Evolutionary conservation across 345 rosid species (phyloP).

Genomic region (Abelmoschus esculentus): DNA sequence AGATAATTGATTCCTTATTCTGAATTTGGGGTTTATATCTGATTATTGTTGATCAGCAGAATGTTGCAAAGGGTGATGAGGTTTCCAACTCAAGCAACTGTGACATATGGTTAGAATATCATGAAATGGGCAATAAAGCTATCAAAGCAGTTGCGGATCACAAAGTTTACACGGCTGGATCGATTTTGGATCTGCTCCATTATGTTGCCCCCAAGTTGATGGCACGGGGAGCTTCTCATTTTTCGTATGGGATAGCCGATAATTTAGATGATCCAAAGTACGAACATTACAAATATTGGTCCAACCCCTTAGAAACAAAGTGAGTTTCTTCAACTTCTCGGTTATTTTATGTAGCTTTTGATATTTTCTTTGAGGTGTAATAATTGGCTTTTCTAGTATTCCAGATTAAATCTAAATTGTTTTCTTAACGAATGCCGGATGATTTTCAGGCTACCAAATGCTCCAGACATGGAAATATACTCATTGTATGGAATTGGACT

Average conservation of each 20-base stretch:
- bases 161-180: slow-evolving; percentile 46
- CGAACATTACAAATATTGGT: slow-evolving; percentile 54
- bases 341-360: neutral
- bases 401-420: neutral
- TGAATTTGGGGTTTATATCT: neutral
- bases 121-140: slow-evolving; percentile 43
- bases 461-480: slow-evolving; percentile 69
- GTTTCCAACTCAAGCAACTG: slow-evolving; percentile 28
- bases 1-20: neutral
- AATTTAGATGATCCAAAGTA: slow-evolving; percentile 59
- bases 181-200: slow-evolving; percentile 48
- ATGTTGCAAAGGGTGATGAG: slow-evolving; percentile 32
- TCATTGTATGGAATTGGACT: slow-evolving; percentile 69
- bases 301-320: slow-evolving; percentile 68
- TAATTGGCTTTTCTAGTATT: neutral
- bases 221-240: slow-evolving; percentile 55
- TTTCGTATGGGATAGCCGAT: slow-evolving; percentile 66
- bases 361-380: neutral
- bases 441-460: slow-evolving; percentile 50
- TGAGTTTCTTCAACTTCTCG: slow-evolving; percentile 19
- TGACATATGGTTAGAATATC: slow-evolving; percentile 64
- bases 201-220: slow-evolving; percentile 60
- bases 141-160: slow-evolving; percentile 45
- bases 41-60: slow-evolving; percentile 26
- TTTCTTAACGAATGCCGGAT: neutral